Conservation (phyloP, 139 green algal genomes). For the Pleodorina starrii region DNA sequence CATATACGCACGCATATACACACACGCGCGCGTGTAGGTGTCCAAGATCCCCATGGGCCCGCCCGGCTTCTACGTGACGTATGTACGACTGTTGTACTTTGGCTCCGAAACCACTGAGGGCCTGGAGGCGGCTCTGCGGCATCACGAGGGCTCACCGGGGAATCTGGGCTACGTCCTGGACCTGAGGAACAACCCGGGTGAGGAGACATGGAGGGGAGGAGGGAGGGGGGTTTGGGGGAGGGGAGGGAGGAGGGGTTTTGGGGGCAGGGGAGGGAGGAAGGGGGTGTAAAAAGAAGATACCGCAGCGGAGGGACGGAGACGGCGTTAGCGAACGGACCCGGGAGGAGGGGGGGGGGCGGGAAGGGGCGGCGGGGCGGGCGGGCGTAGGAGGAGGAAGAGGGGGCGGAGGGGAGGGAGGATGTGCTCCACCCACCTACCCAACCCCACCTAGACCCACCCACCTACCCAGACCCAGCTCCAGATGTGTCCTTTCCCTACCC, state of each 20-base stretch:
- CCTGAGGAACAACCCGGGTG: slow-evolving; percentile 80
- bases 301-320: neutral
- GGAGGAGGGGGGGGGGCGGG: neutral
- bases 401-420: neutral
- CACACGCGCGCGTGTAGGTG: no score
- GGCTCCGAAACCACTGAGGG: slow-evolving; percentile 51
- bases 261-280: neutral
- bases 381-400: neutral
- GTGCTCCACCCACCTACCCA: no score
- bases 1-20: no score
- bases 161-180: slow-evolving; percentile 71
- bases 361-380: neutral
- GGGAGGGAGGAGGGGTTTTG: no score
- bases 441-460: no score
- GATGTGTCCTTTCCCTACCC: neutral
- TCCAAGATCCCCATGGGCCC: neutral
- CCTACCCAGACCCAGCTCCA: no score
- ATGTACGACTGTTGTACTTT: slow-evolving; percentile 77
- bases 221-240: neutral
- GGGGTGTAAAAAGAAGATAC: neutral
- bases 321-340: no score
- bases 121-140: slow-evolving; percentile 43
- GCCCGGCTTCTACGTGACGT: slow-evolving; percentile 52
- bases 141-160: slow-evolving; percentile 53
- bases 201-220: neutral